Conservation (phyloP, 495 filamentous ascomycete species). For the Neurospora sp. region DNA sequence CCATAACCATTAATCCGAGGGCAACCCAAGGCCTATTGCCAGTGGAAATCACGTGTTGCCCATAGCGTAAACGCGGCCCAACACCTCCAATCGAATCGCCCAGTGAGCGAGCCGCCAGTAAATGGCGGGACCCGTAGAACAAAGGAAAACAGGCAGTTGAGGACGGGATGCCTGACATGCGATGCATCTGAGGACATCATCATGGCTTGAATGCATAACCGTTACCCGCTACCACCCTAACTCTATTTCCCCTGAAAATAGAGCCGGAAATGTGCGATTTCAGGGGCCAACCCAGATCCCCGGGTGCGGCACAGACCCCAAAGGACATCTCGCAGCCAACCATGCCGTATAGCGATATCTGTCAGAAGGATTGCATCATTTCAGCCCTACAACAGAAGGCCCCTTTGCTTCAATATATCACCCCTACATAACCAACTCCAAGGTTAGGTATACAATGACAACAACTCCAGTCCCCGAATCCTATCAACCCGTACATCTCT, state of each 20-base stretch:
- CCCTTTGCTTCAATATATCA: neutral
- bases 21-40: no score
- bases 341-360: neutral
- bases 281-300: neutral
- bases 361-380: constrained; percentile 1
- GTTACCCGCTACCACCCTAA: neutral
- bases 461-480: neutral
- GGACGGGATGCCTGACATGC: neutral
- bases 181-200: neutral
- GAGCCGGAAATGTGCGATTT: neutral
- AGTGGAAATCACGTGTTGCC: no score
- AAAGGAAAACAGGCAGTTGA: neutral
- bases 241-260: neutral
- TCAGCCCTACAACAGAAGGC: neutral
- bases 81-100: no score
- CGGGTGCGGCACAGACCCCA: neutral
- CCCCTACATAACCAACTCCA: neutral
- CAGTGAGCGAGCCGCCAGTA: no score
- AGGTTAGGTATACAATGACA: neutral
- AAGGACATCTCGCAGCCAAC: neutral
- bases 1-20: no score
- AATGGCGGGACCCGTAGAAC: no score
- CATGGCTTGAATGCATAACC: neutral
- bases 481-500: constrained; percentile 61
- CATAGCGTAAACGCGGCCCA: no score